phyloP scores from a whole-genome alignment of 768 basidiomycete genomes.

The Lentinula lateritia region DNA sequence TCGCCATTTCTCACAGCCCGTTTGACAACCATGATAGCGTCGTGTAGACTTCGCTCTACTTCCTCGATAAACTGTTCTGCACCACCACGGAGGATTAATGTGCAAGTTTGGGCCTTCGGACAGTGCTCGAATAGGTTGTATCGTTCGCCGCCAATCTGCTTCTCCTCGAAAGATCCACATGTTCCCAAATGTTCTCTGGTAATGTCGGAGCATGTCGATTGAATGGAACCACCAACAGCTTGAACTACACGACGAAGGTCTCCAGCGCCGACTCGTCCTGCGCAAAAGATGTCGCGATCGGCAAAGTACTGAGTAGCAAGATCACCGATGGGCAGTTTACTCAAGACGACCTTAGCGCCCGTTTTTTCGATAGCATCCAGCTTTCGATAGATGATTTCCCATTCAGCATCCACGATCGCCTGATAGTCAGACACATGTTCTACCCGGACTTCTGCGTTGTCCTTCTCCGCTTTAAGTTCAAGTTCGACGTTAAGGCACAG shows the following conservation, averaged over 20 bases:
- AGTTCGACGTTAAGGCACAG: constrained; percentile 96
- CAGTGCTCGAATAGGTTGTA: constrained; percentile 95
- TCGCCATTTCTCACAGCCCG: constrained; percentile 93
- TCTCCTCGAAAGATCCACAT: constrained; percentile 91
- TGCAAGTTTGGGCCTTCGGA: constrained; percentile 92
- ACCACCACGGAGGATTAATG: constrained; percentile 88
- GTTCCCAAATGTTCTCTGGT: constrained; percentile 83
- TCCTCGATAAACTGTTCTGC: constrained; percentile 99
- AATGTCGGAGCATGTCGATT: constrained; percentile 95
- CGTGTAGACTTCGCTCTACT: constrained; percentile 94
- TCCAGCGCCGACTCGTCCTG: constrained; percentile 86
- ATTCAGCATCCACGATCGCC: constrained; percentile 98
- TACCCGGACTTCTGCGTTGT: constrained; percentile 97
- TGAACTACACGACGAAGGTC: constrained; percentile 94
- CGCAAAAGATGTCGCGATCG: constrained; percentile 97
- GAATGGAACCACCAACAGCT: constrained; percentile 91
- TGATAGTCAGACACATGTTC: constrained; percentile 98
- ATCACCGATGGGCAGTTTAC: constrained; percentile 97
- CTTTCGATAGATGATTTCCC: constrained; percentile 99
- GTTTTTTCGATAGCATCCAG: constrained; percentile 93
- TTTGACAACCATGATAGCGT: constrained; percentile 99
- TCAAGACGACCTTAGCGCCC: constrained; percentile 95
- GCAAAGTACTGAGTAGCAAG: constrained; percentile 99
- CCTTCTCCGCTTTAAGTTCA: constrained; percentile 98
- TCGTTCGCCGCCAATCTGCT: constrained; percentile 93